Conservation (phyloP, 192 early-diverging fungal species). For the Linnemannia elongata region DNA sequence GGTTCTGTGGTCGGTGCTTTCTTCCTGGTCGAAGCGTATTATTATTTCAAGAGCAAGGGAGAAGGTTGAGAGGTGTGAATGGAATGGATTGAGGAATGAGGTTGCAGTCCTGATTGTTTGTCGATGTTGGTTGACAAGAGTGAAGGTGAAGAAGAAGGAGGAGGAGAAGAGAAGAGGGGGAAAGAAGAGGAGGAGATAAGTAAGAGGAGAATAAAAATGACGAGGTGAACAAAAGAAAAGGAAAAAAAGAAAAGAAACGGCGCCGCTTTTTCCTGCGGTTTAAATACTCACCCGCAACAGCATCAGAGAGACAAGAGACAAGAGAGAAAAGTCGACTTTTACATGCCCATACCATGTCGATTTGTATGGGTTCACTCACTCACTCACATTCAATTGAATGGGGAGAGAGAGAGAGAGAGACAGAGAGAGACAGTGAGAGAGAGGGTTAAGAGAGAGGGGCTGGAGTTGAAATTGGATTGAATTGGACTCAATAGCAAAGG, state of each 20-base stretch:
- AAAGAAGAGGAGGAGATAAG: neutral
- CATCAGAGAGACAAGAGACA: neutral
- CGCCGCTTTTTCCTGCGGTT: slow-evolving; percentile 1
- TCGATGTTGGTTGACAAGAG: neutral
- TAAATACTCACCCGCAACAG: neutral
- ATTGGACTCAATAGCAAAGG: neutral
- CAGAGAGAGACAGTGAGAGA: no score
- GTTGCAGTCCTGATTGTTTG: neutral
- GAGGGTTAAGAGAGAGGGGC: neutral
- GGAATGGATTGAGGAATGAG: neutral
- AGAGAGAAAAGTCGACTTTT: no score
- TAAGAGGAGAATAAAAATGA: neutral
- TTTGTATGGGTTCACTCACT: no score
- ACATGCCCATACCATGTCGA: no score
- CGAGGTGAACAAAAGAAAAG: neutral
- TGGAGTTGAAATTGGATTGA: neutral
- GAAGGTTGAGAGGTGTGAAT: neutral
- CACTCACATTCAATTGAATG: no score
- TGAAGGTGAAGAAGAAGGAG: neutral
- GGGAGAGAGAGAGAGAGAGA: no score
- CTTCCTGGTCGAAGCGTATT: neutral
- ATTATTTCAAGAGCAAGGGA: neutral
- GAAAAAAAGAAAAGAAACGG: neutral
- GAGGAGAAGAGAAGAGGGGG: neutral
- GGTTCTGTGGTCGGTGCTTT: slow-evolving; percentile 17